Base-by-base conservation (phyloP, 2,329 filamentous ascomycete species). In the Xylariaceae sp. region DNA sequence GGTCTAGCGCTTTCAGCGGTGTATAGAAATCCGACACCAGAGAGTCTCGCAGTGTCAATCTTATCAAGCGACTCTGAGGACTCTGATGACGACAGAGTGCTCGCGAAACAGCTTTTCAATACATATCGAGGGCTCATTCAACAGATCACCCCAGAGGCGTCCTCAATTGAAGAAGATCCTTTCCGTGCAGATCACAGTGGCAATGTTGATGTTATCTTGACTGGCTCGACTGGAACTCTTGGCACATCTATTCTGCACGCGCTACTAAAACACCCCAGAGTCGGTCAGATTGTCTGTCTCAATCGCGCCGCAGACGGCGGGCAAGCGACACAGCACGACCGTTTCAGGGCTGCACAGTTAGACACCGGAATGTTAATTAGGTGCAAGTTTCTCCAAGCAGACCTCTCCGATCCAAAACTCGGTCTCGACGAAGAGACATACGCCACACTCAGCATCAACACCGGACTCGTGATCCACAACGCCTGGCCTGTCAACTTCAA, bases 401-500 rank as follows among this genome's bases (percentile, higher is more conserved):
- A 64, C 41, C 39, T 62, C 0, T 50, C 51, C 9, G 45, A 54
- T 9, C 58, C 55, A 9, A 31, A 14, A 1, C 46, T 65, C 3
- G 59, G 59, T 0, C 57, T 65, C 0, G 51, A 57, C 16, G 16
- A 36, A 3, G n/a, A 34, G 1, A 58, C 48, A 1, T 61, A 61
- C 31, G 42, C 53, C 4, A 22, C 9, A 0, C 52, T 66, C 6
- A 36, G 53, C 10, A 7, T 40, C 1, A 47, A 47, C 7, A 55
- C 54, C 28, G 43, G 53, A 0, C 47, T 64, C 6, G 19, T 64
- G 3, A 58, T 64, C 13, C 61, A 63, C 36, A 59, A 57, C 39
- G 61, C 60, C 31, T 65, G 60, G 61, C 60, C 56, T 11, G 56
- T 65, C 19, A 59, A 64, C 45, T 64, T 65, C 53, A 63, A 64